Base-by-base conservation (phyloP, 768 basidiomycete species). In the Cytidiella melzeri region DNA sequence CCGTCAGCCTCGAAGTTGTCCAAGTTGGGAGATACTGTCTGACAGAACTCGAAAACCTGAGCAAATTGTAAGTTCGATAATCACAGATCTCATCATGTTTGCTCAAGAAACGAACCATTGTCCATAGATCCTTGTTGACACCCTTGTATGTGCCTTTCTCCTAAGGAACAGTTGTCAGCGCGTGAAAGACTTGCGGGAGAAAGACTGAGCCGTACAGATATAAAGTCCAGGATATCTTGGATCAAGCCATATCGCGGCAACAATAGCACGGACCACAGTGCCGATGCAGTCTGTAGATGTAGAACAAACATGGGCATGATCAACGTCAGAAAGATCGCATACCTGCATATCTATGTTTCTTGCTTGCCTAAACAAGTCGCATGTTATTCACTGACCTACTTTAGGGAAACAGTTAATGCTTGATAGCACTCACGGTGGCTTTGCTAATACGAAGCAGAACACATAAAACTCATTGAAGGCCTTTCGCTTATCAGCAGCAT, bases 291-390 rank as follows among this genome's bases (percentile, higher is more conserved):
- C 83, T 90, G 50, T 25, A 30, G 38, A 38, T 36, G 26, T 23
- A 47, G 11, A 19, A 47, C 44, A 21, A 41, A 24, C 15, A 6
- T 20, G 55, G 25, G 50, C 55, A 18, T 7, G 30, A 34, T 7
- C 7, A 15, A 7, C 30, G 21, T 18, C 20, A 39, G 11, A 12
- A n/a, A 4, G 38, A 40, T n/a, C 19, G 57, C 70, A 57, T 53
- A 86, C 87, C 69, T 91, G 87, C 73, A 91, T 86, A 45, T 90
- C 87, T 53, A 90, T 80, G 61, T 87, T 90, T 55, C 81, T 76
- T 18, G 80, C 79, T 62, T 78, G 75, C 61, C 87, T 89, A 47
- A 20, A 37, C 27, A 43, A n/a, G 15, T n/a, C n/a, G n/a, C n/a
- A n/a, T n/a, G n/a, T n/a, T n/a, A n/a, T n/a, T n/a, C n/a, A n/a